Conservation (phyloP, 2,329 filamentous ascomycete genomes). For the Shiraia sp. region DNA sequence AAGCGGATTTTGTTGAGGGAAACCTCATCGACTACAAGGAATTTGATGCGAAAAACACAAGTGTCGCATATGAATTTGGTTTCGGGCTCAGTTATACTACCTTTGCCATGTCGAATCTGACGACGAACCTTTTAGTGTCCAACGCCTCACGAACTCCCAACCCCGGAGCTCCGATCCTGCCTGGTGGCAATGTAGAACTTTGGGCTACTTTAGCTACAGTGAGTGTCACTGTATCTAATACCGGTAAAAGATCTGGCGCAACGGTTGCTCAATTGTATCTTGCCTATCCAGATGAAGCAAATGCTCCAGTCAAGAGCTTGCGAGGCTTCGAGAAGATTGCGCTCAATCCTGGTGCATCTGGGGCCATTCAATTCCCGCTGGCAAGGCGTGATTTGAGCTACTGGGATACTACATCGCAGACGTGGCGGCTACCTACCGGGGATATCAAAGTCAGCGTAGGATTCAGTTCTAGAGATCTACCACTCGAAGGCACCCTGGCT, state of each 20-base stretch:
- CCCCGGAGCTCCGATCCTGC: slow-evolving; percentile 19
- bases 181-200: slow-evolving; percentile 60
- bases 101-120: slow-evolving; percentile 32
- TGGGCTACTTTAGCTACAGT: slow-evolving; percentile 58
- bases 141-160: slow-evolving; percentile 22
- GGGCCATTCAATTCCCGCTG: slow-evolving; percentile 51
- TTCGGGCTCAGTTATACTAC: slow-evolving; percentile 46
- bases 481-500: slow-evolving; percentile 1
- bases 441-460: slow-evolving; percentile 26
- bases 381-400: slow-evolving; percentile 55
- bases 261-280: slow-evolving; percentile 62
- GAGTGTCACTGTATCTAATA: slow-evolving; percentile 56
- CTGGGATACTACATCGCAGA: slow-evolving; percentile 52
- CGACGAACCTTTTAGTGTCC: slow-evolving; percentile 9
- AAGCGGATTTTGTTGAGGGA: slow-evolving; percentile 57
- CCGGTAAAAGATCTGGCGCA: slow-evolving; percentile 52
- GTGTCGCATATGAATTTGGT: slow-evolving; percentile 41
- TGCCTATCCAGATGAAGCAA: slow-evolving; percentile 44
- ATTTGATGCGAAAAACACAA: slow-evolving; percentile 48
- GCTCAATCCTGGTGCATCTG: slow-evolving; percentile 48
- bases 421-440: slow-evolving; percentile 46
- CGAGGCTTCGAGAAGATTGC: slow-evolving; percentile 55
- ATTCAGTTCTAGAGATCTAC: slow-evolving; percentile 31
- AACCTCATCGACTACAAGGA: slow-evolving; percentile 59
- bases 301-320: slow-evolving; percentile 45